Evolutionary conservation across 352 stramenopile species (phyloP).

Genomic region (Phytophthora hybrid): DNA sequence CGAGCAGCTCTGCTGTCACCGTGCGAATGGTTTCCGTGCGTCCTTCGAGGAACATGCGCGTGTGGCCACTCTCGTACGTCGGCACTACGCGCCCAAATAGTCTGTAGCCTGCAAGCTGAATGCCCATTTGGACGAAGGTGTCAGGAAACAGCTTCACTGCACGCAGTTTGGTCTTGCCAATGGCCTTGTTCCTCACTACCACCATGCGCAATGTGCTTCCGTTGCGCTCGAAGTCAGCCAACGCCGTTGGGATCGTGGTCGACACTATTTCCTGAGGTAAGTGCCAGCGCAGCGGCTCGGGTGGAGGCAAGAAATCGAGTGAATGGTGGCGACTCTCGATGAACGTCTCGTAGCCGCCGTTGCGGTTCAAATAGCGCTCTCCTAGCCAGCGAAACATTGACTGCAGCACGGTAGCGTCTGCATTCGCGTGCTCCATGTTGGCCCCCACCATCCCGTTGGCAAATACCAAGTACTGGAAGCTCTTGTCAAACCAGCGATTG

Average conservation of each 20-base stretch:
- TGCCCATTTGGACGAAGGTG: constrained; percentile 95
- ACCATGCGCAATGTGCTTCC: constrained; percentile 81
- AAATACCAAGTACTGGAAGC: constrained; percentile 94
- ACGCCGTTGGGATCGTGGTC: constrained; percentile 55
- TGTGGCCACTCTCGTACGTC: constrained; percentile 96
- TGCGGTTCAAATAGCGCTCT: constrained; percentile 70
- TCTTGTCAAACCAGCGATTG: constrained; percentile 98
- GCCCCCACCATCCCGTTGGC: constrained; percentile 92
- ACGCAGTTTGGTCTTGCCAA: constrained; percentile 87
- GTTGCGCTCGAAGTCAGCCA: constrained; percentile 72
- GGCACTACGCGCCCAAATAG: constrained; percentile 89
- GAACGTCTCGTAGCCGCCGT: constrained; percentile 68
- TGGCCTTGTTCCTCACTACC: constrained; percentile 84
- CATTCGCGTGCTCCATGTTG: constrained; percentile 95
- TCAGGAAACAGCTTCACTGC: constrained; percentile 88
- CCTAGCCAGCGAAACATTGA: constrained; percentile 73
- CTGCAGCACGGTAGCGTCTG: constrained; percentile 91
- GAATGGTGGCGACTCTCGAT: constrained; percentile 68
- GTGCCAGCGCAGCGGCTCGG: constrained; percentile 64
- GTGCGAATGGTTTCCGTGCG: constrained; percentile 91
- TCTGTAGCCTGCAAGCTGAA: constrained; percentile 93
- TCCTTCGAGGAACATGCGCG: constrained; percentile 93
- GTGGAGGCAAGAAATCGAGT: constrained; percentile 61
- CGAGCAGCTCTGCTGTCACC: constrained; percentile 76
- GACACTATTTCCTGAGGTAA: constrained; percentile 45